Percentiles rank a stretch among this genome's conserved stretches.
These are phyloP conservation scores for Podospora bellae-mahoneyi DNA, from an alignment of 495 filamentous ascomycete species.

Conservation along the genomic window DNA sequence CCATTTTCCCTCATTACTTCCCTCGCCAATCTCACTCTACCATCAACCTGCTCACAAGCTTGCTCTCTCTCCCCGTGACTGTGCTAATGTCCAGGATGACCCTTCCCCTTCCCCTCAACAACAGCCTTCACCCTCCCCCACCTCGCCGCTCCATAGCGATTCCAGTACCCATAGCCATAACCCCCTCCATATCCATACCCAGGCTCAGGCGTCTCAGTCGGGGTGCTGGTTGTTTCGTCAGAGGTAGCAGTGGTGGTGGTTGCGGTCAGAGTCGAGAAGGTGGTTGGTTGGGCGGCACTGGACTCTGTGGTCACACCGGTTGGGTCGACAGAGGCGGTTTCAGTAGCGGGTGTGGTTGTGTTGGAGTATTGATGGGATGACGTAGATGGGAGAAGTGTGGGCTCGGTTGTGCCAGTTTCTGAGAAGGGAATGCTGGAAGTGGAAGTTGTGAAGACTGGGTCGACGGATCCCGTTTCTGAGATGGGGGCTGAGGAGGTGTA, in stretches of 20 bases:
- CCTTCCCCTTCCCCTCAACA: not conserved
- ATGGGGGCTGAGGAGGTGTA: not conserved
- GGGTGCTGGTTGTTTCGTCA: not conserved
- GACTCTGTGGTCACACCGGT: not conserved
- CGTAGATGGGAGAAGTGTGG: too few relatives aligned
- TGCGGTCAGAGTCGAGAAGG: not conserved
- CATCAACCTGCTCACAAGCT: not conserved
- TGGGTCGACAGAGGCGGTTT: not conserved
- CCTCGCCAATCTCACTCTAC: not conserved
- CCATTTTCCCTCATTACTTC: not conserved
- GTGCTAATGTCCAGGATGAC: not conserved
- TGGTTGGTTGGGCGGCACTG: not conserved
- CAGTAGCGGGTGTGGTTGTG: not conserved
- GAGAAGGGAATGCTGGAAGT: not conserved
- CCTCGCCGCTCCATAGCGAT: not conserved
- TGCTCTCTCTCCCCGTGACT: not conserved
- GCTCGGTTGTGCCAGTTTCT: not conserved
- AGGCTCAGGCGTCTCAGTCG: not conserved
- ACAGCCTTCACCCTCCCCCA: not conserved
- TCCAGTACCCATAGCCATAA: slow-evolving; percentile 7
- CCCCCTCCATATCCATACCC: slow-evolving; percentile 5
- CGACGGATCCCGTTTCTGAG: not conserved
- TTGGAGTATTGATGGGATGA: not conserved
- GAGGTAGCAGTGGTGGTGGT: not conserved
- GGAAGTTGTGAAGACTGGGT: not conserved